Conservation (phyloP, 106 monocot species). For the Dactylorhiza incarnata region DNA sequence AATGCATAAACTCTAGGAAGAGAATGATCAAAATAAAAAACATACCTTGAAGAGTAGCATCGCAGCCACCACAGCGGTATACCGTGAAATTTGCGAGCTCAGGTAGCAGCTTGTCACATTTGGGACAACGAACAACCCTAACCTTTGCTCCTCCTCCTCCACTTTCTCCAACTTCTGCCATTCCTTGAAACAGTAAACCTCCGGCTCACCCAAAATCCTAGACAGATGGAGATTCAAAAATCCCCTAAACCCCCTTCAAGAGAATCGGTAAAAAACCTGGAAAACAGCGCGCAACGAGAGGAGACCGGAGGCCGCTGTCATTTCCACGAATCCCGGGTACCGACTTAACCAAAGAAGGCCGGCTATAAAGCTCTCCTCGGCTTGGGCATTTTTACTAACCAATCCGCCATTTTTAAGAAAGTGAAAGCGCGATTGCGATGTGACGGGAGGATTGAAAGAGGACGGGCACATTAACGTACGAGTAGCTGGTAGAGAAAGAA, state of each 20-base stretch:
- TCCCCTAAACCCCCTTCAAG: neutral
- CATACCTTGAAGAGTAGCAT: conserved; percentile 82
- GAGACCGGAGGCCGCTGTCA: neutral
- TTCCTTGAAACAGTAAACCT: neutral
- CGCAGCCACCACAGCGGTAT: conserved; percentile 82
- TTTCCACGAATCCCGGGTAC: conserved; percentile 9
- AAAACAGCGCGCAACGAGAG: neutral
- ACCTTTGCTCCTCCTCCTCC: conserved; percentile 45
- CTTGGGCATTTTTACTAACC: neutral
- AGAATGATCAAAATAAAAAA: neutral
- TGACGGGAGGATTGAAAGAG: neutral
- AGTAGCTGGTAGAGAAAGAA: neutral
- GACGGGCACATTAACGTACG: conserved; percentile 5
- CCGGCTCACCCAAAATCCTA: conserved; percentile 1
- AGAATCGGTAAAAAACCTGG: neutral
- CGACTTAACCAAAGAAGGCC: neutral
- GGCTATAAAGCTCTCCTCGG: neutral
- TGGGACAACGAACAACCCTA: conserved; percentile 86
- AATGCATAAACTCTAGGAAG: neutral
- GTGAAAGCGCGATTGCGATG: conserved; percentile 3
- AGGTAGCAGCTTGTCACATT: conserved; percentile 84
- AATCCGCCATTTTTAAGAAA: neutral
- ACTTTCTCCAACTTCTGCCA: conserved; percentile 18
- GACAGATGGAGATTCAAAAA: neutral
- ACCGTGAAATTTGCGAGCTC: conserved; percentile 68